phyloP scores from a whole-genome alignment of 805 yeast species.

The Monosporozyma unispora region DNA sequence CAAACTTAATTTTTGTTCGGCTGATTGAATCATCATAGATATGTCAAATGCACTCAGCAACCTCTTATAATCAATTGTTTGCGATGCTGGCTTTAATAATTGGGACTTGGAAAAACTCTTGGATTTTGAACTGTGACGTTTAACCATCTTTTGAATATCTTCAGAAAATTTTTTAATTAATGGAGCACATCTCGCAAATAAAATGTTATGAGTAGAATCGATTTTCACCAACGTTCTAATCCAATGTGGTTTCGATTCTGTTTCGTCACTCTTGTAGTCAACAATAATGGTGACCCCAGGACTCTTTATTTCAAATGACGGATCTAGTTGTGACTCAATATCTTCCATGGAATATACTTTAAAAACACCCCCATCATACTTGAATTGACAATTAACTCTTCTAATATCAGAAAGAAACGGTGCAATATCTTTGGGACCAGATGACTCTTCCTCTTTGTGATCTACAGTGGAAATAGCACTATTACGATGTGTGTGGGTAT shows the following conservation, averaged over 20 bases:
- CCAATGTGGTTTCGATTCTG: constrained; percentile 17
- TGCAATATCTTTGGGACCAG: constrained; percentile 6
- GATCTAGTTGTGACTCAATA: constrained; percentile 32
- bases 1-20: constrained; percentile 62
- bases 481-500: neutral
- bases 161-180: constrained; percentile 52
- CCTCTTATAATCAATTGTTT: constrained; percentile 33
- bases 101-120: neutral
- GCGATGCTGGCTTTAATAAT: constrained; percentile 3
- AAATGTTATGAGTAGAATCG: constrained; percentile 55
- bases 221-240: constrained; percentile 22
- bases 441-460: constrained; percentile 1
- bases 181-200: constrained; percentile 73
- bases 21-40: constrained; percentile 54
- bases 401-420: constrained; percentile 22
- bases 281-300: constrained; percentile 61
- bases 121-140: constrained; percentile 16
- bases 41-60: constrained; percentile 50
- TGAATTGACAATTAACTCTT: constrained; percentile 43
- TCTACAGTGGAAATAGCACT: neutral
- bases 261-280: constrained; percentile 35
- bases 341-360: constrained; percentile 32
- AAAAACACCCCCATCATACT: constrained; percentile 65
- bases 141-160: constrained; percentile 42
- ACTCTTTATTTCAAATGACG: constrained; percentile 57